Conservation (phyloP, 768 basidiomycete genomes). For the Termitomyces sp. region DNA sequence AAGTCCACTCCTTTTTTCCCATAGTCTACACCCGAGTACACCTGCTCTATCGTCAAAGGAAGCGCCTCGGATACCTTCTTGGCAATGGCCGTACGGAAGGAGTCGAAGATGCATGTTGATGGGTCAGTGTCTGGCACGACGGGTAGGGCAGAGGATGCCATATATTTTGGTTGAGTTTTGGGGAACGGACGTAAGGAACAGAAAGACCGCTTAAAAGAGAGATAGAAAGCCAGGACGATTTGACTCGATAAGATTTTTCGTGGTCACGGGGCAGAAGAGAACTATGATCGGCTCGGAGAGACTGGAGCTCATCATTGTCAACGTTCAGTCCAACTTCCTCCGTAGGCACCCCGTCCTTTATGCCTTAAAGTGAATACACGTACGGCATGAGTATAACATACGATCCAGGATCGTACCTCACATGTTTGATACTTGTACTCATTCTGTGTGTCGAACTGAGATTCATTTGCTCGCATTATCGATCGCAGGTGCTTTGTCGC, state of each 20-base stretch:
- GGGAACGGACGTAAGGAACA: conserved; percentile 5
- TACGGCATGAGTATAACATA: not conserved
- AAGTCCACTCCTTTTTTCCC: conserved; percentile 95
- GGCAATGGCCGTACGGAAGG: conserved; percentile 80
- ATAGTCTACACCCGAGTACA: conserved; percentile 80
- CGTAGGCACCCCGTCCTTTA: too few species aligned
- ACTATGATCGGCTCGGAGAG: conserved; percentile 9
- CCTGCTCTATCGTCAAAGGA: conserved; percentile 69
- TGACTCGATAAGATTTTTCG: conserved; percentile 18
- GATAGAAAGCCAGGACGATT: conserved; percentile 19
- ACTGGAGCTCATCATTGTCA: too few species aligned
- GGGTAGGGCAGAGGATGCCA: conserved; percentile 27
- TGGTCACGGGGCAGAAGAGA: conserved; percentile 13
- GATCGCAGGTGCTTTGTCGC: not conserved
- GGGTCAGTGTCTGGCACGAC: conserved; percentile 48
- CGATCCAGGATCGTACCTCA: not conserved
- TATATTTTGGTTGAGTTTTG: conserved; percentile 7
- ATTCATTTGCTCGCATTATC: not conserved
- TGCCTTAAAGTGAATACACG: too few species aligned
- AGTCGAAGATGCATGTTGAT: conserved; percentile 60
- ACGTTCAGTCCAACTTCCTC: too few species aligned
- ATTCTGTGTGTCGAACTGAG: not conserved
- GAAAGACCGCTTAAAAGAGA: conserved; percentile 12
- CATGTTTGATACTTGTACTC: not conserved
- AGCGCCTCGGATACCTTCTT: conserved; percentile 61